Evolutionary conservation across 2,329 filamentous ascomycete genomes (phyloP).

Genomic region (Colletotrichum liaoningense): DNA sequence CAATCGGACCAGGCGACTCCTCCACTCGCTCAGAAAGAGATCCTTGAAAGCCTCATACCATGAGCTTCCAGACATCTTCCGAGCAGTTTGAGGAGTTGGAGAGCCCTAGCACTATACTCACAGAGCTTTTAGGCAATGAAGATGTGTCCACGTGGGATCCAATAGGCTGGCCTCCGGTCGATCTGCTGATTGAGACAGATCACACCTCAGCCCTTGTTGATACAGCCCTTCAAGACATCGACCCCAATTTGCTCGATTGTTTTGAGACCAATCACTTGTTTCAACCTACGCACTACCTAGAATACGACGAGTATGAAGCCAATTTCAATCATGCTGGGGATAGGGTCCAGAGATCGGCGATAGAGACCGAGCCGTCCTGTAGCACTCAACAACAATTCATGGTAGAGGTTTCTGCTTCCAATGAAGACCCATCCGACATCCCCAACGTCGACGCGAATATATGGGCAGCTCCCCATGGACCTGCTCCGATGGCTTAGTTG

Average conservation of each 20-base stretch:
- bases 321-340: too few relatives aligned
- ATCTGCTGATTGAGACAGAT: not conserved
- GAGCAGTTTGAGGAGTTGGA: not conserved
- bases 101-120: not conserved
- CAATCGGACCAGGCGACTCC: too few relatives aligned
- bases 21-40: not conserved
- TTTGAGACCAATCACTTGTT: not conserved
- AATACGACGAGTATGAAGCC: too few relatives aligned
- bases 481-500: slow-evolving; percentile 8
- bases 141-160: not conserved
- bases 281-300: too few relatives aligned
- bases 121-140: not conserved
- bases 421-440: not conserved
- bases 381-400: not conserved
- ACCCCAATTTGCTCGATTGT: not conserved
- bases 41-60: not conserved
- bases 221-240: not conserved
- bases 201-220: not conserved
- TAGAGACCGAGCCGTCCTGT: not conserved
- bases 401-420: not conserved
- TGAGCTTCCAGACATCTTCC: not conserved
- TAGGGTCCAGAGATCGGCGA: too few relatives aligned
- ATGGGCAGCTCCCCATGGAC: not conserved
- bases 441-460: accelerated
- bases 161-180: not conserved